Percentiles rank a stretch among this genome's conserved stretches.
Conservation (phyloP, 371 early-diverging fungal species). For the Entomophthora muscae region DNA sequence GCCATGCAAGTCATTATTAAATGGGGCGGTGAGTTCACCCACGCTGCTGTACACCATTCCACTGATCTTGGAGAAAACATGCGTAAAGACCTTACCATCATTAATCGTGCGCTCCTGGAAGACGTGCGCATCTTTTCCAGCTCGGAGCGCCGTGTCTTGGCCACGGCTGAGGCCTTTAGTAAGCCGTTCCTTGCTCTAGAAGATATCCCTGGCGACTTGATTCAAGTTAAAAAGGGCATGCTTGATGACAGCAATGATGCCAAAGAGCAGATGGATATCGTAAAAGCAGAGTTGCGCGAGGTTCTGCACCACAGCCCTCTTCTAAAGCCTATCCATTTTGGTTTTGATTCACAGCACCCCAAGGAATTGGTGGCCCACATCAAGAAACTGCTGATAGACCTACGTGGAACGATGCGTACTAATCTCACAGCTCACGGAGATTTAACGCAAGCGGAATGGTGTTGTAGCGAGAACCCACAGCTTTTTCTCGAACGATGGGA, state of each 20-base stretch:
- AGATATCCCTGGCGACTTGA: constrained; percentile 31
- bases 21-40: constrained; percentile 96
- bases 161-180: constrained; percentile 70
- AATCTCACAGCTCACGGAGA: constrained; percentile 43
- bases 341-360: constrained; percentile 32
- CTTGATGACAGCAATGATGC: constrained; percentile 88
- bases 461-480: constrained; percentile 54
- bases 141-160: constrained; percentile 76
- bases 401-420: constrained; percentile 57
- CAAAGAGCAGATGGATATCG: constrained; percentile 78
- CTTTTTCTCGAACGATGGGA: constrained; percentile 89
- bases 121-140: constrained; percentile 75
- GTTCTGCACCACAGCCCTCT: constrained; percentile 23
- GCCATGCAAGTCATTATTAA: constrained; percentile 75
- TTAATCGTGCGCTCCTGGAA: constrained; percentile 67
- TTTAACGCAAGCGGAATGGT: constrained; percentile 48
- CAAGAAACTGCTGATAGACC: constrained; percentile 38
- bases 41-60: constrained; percentile 82
- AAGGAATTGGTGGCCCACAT: constrained; percentile 44
- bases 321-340: constrained; percentile 16
- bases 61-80: constrained; percentile 83
- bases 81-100: constrained; percentile 74
- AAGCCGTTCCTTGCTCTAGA: constrained; percentile 49
- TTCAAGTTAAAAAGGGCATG: constrained; percentile 69
- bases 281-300: constrained; percentile 48